Percentiles rank a stretch among this genome's conserved stretches.
Conservation (phyloP, 495 filamentous ascomycete genomes). For the Platismatia glauca region DNA sequence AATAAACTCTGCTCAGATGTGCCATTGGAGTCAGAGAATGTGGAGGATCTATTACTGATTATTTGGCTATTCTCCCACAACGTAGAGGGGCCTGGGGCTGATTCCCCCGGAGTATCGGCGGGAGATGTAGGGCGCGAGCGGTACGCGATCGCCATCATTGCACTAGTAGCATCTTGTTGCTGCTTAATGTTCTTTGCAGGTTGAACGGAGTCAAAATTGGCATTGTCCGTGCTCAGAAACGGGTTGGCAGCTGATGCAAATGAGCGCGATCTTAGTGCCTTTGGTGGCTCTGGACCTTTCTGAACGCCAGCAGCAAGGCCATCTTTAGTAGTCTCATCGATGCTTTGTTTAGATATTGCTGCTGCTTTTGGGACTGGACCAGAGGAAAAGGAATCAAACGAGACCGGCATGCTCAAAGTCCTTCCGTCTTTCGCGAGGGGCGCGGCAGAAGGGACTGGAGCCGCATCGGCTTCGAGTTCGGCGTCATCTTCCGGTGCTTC, state of each 20-base stretch:
- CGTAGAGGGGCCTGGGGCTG: slow-evolving; percentile 37
- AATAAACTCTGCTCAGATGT: slow-evolving; percentile 6
- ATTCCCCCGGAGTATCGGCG: slow-evolving; percentile 41
- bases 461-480: slow-evolving; percentile 38
- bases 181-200: slow-evolving; percentile 37
- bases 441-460: slow-evolving; percentile 28
- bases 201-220: slow-evolving; percentile 45
- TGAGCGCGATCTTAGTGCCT: slow-evolving; percentile 50
- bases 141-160: slow-evolving; percentile 58
- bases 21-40: slow-evolving; percentile 26
- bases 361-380: slow-evolving; percentile 33
- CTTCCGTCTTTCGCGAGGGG: slow-evolving; percentile 43
- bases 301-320: slow-evolving; percentile 24
- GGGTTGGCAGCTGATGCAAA: slow-evolving; percentile 57
- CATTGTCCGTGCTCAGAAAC: slow-evolving; percentile 52
- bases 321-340: slow-evolving; percentile 22
- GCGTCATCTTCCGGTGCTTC: slow-evolving; percentile 52
- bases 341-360: slow-evolving; percentile 26
- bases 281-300: slow-evolving; percentile 37
- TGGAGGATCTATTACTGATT: slow-evolving; percentile 33
- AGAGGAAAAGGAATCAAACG: slow-evolving; percentile 28
- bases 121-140: slow-evolving; percentile 53
- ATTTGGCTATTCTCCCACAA: slow-evolving; percentile 18
- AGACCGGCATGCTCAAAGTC: slow-evolving; percentile 49
- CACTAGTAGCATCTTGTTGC: slow-evolving; percentile 47